phyloP scores from a whole-genome alignment of 306 rosid species.

The Inga oerstediana region DNA sequence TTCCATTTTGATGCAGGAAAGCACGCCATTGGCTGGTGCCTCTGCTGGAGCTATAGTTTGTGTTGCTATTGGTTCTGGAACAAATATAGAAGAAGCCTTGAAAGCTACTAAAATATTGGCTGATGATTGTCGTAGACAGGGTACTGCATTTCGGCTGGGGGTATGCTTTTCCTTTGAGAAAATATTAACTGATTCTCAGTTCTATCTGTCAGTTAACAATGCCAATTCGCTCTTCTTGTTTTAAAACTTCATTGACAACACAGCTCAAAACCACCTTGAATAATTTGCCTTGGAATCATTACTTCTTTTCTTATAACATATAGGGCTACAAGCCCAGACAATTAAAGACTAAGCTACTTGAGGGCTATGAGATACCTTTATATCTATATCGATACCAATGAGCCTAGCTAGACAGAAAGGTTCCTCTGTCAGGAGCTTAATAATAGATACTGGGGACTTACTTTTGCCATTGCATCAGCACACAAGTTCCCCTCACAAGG shows the following conservation, averaged over 20 bases:
- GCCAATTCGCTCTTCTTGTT: not conserved
- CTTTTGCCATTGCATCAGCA: not conserved
- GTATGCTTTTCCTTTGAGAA: constrained; percentile 44
- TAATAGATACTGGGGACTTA: not conserved
- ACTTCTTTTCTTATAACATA: not conserved
- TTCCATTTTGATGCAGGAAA: constrained; percentile 59
- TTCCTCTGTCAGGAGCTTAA: not conserved
- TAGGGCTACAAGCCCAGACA: not conserved
- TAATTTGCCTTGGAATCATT: not conserved
- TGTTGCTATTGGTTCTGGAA: constrained; percentile 94
- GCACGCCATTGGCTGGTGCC: constrained; percentile 96
- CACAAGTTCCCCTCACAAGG: not conserved
- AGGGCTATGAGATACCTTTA: not conserved
- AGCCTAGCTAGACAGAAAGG: not conserved
- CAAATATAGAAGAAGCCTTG: constrained; percentile 83
- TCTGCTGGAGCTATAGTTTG: constrained; percentile 97
- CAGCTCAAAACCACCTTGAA: not conserved
- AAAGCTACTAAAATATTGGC: constrained; percentile 81
- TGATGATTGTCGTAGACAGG: constrained; percentile 82
- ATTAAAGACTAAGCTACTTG: not conserved
- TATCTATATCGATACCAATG: not conserved
- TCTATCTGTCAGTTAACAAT: not conserved
- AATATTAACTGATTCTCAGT: constrained; percentile 23
- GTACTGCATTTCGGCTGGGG: constrained; percentile 97
- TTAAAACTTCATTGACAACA: not conserved